Evolutionary conservation across 352 stramenopile genomes (phyloP).

Genomic region (Globisporangium rhizosaccharum): DNA sequence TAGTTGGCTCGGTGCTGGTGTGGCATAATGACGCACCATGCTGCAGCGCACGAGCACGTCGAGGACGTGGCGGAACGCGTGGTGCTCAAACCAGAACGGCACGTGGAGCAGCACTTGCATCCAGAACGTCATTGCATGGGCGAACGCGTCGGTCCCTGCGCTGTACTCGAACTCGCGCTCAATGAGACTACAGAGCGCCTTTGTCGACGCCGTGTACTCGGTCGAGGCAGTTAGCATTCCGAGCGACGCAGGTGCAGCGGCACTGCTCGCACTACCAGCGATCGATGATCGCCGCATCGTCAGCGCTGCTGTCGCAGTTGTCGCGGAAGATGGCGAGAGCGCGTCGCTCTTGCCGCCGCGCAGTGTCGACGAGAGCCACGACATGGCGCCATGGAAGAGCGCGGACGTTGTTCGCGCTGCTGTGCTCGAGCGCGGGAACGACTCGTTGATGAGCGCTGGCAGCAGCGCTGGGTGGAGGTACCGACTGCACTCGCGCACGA

Average conservation of each 20-base stretch:
- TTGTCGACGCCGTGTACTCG: constrained; percentile 49
- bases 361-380: constrained; percentile 54
- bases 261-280: constrained; percentile 18
- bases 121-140: constrained; percentile 51
- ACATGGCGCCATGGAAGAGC: constrained; percentile 51
- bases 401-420: constrained; percentile 46
- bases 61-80: constrained; percentile 54
- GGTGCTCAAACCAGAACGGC: constrained; percentile 77
- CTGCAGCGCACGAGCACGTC: constrained; percentile 65
- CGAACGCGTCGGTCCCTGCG: constrained; percentile 27
- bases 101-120: constrained; percentile 58
- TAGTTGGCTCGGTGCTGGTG: background rate
- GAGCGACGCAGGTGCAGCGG: constrained; percentile 32
- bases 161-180: constrained; percentile 61
- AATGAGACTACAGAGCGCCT: constrained; percentile 45
- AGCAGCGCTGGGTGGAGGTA: constrained; percentile 59
- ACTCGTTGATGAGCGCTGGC: constrained; percentile 60
- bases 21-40: constrained; percentile 26
- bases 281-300: constrained; percentile 49
- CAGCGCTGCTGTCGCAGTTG: constrained; percentile 34
- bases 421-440: constrained; percentile 39
- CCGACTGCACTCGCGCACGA: constrained; percentile 69
- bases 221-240: constrained; percentile 37
- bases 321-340: constrained; percentile 21
- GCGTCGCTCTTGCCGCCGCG: constrained; percentile 27